phyloP scores from a whole-genome alignment of 1,284 basidiomycete species.

The Apiotrichum siamense region DNA sequence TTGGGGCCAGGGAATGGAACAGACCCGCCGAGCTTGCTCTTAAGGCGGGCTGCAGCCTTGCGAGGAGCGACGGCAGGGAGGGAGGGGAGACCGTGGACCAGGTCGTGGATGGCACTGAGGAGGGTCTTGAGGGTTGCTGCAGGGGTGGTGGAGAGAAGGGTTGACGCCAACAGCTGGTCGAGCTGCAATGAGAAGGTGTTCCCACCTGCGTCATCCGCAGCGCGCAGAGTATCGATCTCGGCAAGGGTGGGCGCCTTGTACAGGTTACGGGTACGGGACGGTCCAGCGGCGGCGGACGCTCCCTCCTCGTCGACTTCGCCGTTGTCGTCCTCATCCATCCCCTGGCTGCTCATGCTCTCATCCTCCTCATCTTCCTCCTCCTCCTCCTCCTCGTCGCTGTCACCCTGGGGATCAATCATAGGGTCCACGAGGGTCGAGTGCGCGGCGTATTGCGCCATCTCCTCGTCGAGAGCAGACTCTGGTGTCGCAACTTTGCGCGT shows the following conservation, averaged over 20 bases:
- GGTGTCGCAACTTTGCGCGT: constrained; percentile 6
- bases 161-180: constrained; percentile 68
- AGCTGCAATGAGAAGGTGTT: constrained; percentile 54
- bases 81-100: constrained; percentile 53
- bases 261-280: constrained; percentile 32
- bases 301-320: constrained; percentile 28
- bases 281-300: constrained; percentile 24
- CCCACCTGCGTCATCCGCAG: constrained; percentile 29
- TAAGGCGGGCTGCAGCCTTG: constrained; percentile 60
- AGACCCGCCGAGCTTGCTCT: constrained; percentile 49
- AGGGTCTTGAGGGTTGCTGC: constrained; percentile 57
- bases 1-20: constrained; percentile 55
- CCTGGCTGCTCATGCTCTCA: constrained; percentile 16
- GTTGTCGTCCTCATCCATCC: constrained; percentile 37
- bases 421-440: constrained; percentile 16
- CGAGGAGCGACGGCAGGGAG: constrained; percentile 57
- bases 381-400: constrained; percentile 20
- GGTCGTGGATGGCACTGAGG: constrained; percentile 69
- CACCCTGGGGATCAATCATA: constrained; percentile 21
- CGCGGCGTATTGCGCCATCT: constrained; percentile 13
- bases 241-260: constrained; percentile 53
- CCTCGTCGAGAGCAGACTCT: constrained; percentile 19
- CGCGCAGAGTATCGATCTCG: constrained; percentile 58
- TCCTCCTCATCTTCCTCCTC: constrained; percentile 17
- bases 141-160: constrained; percentile 55